Evolutionary conservation across 169 alveolate genomes (phyloP).

Genomic region (Toxoplasma gondii): DNA sequence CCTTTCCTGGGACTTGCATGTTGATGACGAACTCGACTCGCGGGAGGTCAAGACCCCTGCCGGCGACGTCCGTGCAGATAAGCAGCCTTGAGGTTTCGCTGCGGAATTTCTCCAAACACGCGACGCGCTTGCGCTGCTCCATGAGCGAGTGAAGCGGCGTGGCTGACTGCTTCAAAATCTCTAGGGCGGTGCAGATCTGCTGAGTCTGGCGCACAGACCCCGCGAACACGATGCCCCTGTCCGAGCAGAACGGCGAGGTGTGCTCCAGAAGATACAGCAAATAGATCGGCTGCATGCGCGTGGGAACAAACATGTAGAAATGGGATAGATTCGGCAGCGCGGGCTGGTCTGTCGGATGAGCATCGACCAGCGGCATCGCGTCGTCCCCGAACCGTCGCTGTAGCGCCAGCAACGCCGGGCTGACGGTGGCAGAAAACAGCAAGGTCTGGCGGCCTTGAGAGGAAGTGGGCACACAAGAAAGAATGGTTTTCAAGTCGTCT

Average conservation of each 20-base stretch:
- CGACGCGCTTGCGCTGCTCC: constrained; percentile 93
- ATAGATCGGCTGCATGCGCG: constrained; percentile 86
- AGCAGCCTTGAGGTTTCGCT: constrained; percentile 86
- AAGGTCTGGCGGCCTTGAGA: constrained; percentile 91
- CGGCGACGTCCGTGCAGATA: constrained; percentile 97
- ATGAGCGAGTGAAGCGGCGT: constrained; percentile 95
- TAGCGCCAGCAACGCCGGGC: constrained; percentile 89
- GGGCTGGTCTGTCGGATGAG: constrained; percentile 52
- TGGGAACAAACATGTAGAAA: constrained; percentile 88
- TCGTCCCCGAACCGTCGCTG: constrained; percentile 82
- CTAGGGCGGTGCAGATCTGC: constrained; percentile 89
- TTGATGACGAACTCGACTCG: constrained; percentile 94
- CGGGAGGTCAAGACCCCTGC: constrained; percentile 98
- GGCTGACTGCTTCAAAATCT: constrained; percentile 91
- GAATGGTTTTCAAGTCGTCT: constrained; percentile 77
- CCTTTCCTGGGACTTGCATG: constrained; percentile 93
- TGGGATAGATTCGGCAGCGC: constrained; percentile 84
- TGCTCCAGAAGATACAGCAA: constrained; percentile 83
- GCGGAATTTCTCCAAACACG: constrained; percentile 94
- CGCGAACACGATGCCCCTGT: constrained; percentile 91
- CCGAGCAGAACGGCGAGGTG: constrained; percentile 78
- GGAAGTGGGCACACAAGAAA: constrained; percentile 82
- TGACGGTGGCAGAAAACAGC: constrained; percentile 97
- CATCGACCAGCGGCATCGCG: constrained; percentile 88
- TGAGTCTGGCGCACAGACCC: constrained; percentile 91